Conservation (phyloP, 768 basidiomycete genomes). For the Serendipita sp. region DNA sequence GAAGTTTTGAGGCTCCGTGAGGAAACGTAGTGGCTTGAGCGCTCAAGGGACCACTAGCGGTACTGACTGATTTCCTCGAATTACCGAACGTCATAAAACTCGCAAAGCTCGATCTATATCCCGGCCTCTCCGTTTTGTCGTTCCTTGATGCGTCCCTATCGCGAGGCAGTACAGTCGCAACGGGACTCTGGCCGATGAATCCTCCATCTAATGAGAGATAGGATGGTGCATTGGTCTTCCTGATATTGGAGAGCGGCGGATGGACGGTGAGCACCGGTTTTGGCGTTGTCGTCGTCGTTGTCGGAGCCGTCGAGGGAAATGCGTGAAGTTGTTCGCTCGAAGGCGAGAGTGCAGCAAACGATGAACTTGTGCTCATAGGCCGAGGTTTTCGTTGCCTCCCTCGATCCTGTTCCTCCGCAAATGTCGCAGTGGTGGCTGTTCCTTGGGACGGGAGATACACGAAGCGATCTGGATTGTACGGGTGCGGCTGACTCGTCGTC, state of each 20-base stretch:
- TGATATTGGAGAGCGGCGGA: not conserved
- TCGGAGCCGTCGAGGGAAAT: not conserved
- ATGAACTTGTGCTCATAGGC: not conserved
- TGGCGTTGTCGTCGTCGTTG: not conserved
- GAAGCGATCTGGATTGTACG: not conserved
- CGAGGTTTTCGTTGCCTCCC: not conserved
- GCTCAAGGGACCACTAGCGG: not conserved
- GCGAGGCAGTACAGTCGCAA: not conserved
- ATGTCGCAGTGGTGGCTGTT: not conserved
- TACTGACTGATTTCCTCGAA: not conserved
- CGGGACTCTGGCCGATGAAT: conserved; percentile 3
- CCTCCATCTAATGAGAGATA: not conserved
- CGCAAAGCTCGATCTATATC: not conserved
- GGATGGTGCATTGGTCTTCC: not conserved
- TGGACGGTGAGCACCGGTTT: not conserved
- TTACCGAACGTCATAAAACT: conserved; percentile 5
- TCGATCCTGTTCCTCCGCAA: not conserved
- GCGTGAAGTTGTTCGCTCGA: too few relatives aligned
- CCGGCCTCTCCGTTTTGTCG: not conserved
- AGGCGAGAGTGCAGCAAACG: not conserved
- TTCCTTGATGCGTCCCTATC: not conserved
- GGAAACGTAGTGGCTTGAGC: not conserved
- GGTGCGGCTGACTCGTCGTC: not conserved
- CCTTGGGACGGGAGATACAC: not conserved
- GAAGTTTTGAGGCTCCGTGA: conserved; percentile 1